Percentiles rank a stretch among this genome's conserved stretches.
Conservation (phyloP, 2,329 filamentous ascomycete genomes). For the Ascochyta koolunga region DNA sequence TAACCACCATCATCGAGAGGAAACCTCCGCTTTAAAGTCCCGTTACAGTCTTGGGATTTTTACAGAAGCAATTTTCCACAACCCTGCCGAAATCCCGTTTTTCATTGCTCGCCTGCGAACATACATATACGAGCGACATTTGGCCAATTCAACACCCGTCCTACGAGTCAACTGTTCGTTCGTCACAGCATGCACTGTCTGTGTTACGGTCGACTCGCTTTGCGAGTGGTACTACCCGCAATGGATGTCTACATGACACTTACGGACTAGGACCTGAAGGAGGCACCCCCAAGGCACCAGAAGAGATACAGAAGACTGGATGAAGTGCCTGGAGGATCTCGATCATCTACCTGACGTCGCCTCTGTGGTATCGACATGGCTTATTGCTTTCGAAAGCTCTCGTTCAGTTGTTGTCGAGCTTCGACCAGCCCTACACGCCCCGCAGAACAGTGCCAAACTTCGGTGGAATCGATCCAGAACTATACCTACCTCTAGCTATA, state of each 20-base stretch:
- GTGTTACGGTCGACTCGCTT: conserved; percentile 11
- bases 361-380: not conserved
- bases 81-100: not conserved
- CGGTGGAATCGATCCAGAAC: not conserved
- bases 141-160: not conserved
- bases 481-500: no score
- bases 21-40: not conserved
- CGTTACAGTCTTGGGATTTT: not conserved
- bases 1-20: not conserved
- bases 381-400: not conserved
- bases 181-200: conserved; percentile 1
- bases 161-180: not conserved
- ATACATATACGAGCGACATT: not conserved
- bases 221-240: conserved; percentile 5
- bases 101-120: not conserved
- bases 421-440: conserved; percentile 4
- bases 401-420: not conserved
- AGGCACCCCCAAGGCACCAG: not conserved
- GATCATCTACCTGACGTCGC: not conserved
- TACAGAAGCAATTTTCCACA: not conserved
- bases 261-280: not conserved
- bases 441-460: not conserved
- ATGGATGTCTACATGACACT: conserved; percentile 13
- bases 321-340: not conserved
- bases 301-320: not conserved